phyloP scores from a whole-genome alignment of 208 protist genomes.

The Porcisia deanei region DNA sequence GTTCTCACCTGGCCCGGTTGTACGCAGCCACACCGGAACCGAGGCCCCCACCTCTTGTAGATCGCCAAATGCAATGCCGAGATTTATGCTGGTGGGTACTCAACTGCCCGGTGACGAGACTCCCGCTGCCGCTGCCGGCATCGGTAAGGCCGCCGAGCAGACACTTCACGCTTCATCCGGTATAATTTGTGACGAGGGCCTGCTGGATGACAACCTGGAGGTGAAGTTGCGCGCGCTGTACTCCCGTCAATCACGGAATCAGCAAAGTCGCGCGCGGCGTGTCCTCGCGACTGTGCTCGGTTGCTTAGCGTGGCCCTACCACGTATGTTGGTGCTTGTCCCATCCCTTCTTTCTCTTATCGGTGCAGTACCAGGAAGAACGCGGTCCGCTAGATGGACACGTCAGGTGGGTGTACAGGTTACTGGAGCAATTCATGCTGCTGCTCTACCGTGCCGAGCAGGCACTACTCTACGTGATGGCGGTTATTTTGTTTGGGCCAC shows the following conservation, averaged over 20 bases:
- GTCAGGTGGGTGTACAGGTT: background rate
- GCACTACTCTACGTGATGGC: conserved; percentile 61
- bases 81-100: conserved; percentile 48
- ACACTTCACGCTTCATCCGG: conserved; percentile 16
- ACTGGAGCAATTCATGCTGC: conserved; percentile 24
- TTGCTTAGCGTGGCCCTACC: conserved; percentile 19
- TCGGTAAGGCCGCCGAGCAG: conserved; percentile 10
- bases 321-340: conserved; percentile 22
- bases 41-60: background rate
- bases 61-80: conserved; percentile 15
- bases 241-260: conserved; percentile 10
- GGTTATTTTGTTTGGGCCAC: conserved; percentile 71
- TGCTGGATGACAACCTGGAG: conserved; percentile 36
- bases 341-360: conserved; percentile 47
- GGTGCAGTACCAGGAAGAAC: conserved; percentile 50
- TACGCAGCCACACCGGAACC: conserved; percentile 5
- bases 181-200: conserved; percentile 30
- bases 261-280: background rate
- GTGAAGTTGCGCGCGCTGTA: conserved; percentile 25
- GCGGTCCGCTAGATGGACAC: conserved; percentile 7
- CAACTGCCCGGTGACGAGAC: conserved; percentile 30
- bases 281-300: background rate
- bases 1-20: conserved; percentile 2
- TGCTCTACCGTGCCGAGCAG: conserved; percentile 39
- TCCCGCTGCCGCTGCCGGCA: conserved; percentile 2